Evolutionary conservation across 495 filamentous ascomycete species (phyloP).

Genomic region (Aspergillus cavernicola): DNA sequence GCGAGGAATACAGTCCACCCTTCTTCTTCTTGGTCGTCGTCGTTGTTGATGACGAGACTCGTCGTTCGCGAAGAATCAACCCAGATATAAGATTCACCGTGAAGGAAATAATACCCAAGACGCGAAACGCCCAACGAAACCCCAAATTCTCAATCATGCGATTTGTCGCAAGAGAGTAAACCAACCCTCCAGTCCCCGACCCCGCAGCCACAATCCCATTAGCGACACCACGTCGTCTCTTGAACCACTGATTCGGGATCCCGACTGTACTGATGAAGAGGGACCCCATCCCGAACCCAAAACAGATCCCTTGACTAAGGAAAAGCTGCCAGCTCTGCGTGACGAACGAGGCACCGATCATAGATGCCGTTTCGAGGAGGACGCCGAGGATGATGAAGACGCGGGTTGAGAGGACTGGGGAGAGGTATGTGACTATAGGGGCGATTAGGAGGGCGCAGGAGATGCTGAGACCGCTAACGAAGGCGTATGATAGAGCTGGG

Average conservation of each 20-base stretch:
- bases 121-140: constrained; percentile 48
- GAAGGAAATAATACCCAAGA: constrained; percentile 44
- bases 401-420: constrained; percentile 47
- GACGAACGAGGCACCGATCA: constrained; percentile 61
- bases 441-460: constrained; percentile 56
- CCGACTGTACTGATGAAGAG: constrained; percentile 58
- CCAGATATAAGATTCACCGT: constrained; percentile 36
- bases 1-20: constrained; percentile 31
- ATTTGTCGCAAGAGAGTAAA: constrained; percentile 44
- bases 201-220: constrained; percentile 48
- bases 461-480: constrained; percentile 65
- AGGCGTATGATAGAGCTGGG: constrained; percentile 57
- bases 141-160: constrained; percentile 44
- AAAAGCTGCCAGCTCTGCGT: constrained; percentile 66
- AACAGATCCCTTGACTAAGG: constrained; percentile 66
- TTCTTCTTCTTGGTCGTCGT: constrained; percentile 17
- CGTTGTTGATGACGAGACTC: constrained; percentile 35
- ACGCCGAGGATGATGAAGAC: constrained; percentile 52
- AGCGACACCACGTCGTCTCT: constrained; percentile 42
- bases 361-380: constrained; percentile 48
- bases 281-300: constrained; percentile 69
- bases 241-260: constrained; percentile 73
- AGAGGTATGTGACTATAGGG: constrained; percentile 54
- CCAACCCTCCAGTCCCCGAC: constrained; percentile 48
- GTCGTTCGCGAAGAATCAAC: constrained; percentile 40